Conservation (phyloP, 2,329 filamentous ascomycete genomes). For the Colletotrichum paranaense region DNA sequence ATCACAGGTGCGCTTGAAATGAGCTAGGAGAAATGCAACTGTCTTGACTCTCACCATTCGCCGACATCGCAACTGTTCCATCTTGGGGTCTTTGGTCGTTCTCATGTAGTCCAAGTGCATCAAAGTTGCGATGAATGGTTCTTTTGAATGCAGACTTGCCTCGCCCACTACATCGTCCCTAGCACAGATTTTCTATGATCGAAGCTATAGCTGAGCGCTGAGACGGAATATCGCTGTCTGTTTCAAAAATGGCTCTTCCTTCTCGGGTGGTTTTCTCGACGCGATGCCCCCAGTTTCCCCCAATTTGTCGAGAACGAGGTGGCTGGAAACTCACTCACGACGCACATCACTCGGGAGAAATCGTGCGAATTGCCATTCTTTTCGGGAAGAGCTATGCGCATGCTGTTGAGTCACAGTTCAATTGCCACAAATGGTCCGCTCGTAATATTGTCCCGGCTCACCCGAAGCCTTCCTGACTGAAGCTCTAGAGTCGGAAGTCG, state of each 20-base stretch:
- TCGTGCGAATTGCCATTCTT: not conserved
- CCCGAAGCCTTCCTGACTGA: not conserved
- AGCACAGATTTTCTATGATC: not conserved
- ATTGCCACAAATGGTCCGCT: not conserved
- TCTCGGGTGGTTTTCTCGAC: not conserved
- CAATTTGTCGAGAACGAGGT: not conserved
- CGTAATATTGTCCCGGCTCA: not conserved
- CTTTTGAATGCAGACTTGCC: not conserved
- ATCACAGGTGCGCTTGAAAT: constrained; percentile 13
- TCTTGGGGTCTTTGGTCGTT: not conserved
- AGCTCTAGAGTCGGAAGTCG: not conserved
- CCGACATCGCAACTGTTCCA: constrained; percentile 25
- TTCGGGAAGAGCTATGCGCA: not conserved
- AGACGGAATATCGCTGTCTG: not conserved
- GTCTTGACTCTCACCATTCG: not conserved
- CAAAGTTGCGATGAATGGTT: not conserved
- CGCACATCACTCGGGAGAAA: not conserved
- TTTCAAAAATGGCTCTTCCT: not conserved
- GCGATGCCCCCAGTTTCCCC: not conserved
- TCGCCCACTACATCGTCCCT: not conserved
- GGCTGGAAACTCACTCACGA: not conserved
- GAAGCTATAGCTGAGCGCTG: not conserved
- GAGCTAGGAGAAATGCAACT: not conserved
- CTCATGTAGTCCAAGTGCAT: not conserved
- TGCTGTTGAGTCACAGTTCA: not conserved